phyloP scores from a whole-genome alignment of 2,329 filamentous ascomycete species.

The Phialophora expanda region DNA sequence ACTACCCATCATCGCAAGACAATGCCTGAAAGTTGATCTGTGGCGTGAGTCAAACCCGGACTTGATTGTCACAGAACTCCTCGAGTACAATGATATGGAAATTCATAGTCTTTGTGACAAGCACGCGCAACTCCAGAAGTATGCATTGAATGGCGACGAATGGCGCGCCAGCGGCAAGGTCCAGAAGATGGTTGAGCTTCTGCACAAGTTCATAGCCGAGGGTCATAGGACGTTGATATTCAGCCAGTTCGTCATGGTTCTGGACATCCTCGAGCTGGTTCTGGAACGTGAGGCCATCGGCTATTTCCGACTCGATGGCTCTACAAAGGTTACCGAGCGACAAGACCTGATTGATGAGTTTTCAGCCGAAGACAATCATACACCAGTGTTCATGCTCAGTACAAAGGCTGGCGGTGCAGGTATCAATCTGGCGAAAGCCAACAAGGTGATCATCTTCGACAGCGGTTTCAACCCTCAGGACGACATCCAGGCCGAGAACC shows the following conservation, averaged over 20 bases:
- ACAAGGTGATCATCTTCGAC: conserved; percentile 98
- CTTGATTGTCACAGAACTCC: conserved; percentile 60
- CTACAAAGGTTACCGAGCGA: conserved; percentile 78
- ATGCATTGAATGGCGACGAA: conserved; percentile 63
- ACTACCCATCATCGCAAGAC: conserved; percentile 76
- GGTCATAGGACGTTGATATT: conserved; percentile 90
- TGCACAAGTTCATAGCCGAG: conserved; percentile 73
- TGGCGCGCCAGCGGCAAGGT: conserved; percentile 85
- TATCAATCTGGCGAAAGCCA: conserved; percentile 92
- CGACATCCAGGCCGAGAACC: conserved; percentile 97
- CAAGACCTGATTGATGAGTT: conserved; percentile 90
- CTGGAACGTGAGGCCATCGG: conserved; percentile 73
- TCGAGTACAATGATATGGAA: conserved; percentile 65
- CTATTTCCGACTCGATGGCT: conserved; percentile 86
- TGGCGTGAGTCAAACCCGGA: conserved; percentile 58
- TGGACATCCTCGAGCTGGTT: conserved; percentile 86
- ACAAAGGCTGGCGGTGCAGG: conserved; percentile 96
- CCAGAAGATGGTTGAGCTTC: conserved; percentile 74
- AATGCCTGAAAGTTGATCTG: conserved; percentile 72
- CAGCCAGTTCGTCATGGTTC: conserved; percentile 88
- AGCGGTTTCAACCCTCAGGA: conserved; percentile 97
- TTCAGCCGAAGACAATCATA: conserved; percentile 68
- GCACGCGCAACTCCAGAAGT: conserved; percentile 60
- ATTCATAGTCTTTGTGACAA: conserved; percentile 63
- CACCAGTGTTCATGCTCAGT: conserved; percentile 89